Base-by-base conservation (phyloP, 306 rosid genomes). In the Hippophae rhamnoides region DNA sequence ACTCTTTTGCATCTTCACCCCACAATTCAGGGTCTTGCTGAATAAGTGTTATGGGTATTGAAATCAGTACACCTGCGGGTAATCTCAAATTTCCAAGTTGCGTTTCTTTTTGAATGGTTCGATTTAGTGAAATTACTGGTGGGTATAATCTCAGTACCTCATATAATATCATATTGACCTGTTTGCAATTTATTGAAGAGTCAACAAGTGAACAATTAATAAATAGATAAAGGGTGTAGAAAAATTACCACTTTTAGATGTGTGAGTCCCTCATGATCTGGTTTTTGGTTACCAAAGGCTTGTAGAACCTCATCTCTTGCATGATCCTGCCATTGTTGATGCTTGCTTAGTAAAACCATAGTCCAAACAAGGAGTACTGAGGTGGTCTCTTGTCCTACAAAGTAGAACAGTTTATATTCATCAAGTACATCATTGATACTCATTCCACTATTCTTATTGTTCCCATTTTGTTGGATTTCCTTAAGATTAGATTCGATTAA, bases 321-420 rank as follows among this genome's bases (percentile, higher is more conserved):
- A 2, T 61, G 78, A 13, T 46, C 44, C 73, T 85, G 86, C 93
- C 86, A 82, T 49, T 73, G 40, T 1, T 66, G 65, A 51, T 73
- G 43, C 13, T 47, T 61, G 70, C 85, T 40, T 55, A 81, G 44
- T 7, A 79, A 46, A 0, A 81, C 27, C 73, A 85, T 67, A 5
- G 88, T 81, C 85, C 83, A 85, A 49, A 79, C 69, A 9, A 85
- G 76, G 43, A 81, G 47, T 10, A 8, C 60, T 2, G 87, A 68
- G 1, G 85, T 81, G 25, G 92, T 81, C 10, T 81, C 92, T 49
- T 84, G 83, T 9, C 87, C 87, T 3, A 80, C 84, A 47, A 82
- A 43, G 72, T 76, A 82, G 64, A 82, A 79, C n/a, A 60, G 12
- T 43, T 79, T 79, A 71, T 84, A 85, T 56, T 85, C 88, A 7